Base-by-base conservation (phyloP, 2,329 filamentous ascomycete species). In the Rosellinia necatrix region DNA sequence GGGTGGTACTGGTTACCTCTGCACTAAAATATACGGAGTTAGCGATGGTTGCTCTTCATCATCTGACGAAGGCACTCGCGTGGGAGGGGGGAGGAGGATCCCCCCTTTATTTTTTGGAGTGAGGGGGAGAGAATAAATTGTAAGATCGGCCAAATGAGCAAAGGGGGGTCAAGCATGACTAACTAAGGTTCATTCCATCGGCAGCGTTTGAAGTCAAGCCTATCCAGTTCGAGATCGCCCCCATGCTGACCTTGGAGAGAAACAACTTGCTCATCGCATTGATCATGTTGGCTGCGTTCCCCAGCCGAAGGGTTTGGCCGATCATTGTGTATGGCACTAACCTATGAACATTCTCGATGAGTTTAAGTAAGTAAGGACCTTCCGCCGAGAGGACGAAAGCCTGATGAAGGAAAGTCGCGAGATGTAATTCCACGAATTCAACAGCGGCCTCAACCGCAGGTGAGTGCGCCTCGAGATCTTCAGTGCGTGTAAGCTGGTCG, bases 241-340 rank as follows among this genome's bases (percentile, higher is more conserved):
- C 85, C 4, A 93, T 78, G 62, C 88, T 89, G 53, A 92, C 75
- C 73, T 94, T 94, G n/a, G 89, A 86, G 12, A 94, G 78, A 13
- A 92, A 78, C 13, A 93, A 75, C 49, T 79, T 82, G 70, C 90
- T 81, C 80, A 93, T 86, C 55, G 81, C 89, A 66, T 82, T 89
- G 53, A 93, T 86, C 90, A 94, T 92, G 17, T 85, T 89, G 1
- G 89, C 89, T 0, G 89, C 89, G 68, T 93, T 94, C 5, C 90
- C 88, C 12, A 92, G 80, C 35, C 85, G 83, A 3, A 94, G 75
- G 0, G 89, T 91, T 70, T 92, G 88, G 57, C 86, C 81, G 47
- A 92, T 79, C 60, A 91, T 76, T 37, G 81, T 79, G 69, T 92
- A 93, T 0, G 90, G 90, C 0, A 91, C 74, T 53, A 92, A 76